These are phyloP conservation scores for Alternaria sp. DNA, from an alignment of 2,329 filamentous ascomycete species.

Conservation along the genomic window DNA sequence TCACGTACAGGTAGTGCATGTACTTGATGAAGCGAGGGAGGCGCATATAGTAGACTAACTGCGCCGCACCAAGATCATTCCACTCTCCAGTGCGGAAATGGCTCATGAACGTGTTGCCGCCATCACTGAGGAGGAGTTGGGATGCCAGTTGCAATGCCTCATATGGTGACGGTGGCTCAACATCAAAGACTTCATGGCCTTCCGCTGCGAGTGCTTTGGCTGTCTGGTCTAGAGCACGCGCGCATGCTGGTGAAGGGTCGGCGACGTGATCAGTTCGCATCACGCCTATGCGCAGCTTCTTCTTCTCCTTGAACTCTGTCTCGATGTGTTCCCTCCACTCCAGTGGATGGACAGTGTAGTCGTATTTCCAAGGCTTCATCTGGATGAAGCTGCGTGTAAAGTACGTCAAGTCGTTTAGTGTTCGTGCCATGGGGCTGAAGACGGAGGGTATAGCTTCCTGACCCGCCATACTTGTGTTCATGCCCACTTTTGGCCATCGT, in stretches of 20 bases:
- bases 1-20: slow-evolving; percentile 89
- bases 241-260: slow-evolving; percentile 84
- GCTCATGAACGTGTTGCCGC: slow-evolving; percentile 79
- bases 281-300: slow-evolving; percentile 75
- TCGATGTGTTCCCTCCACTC: slow-evolving; percentile 73
- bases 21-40: slow-evolving; percentile 79
- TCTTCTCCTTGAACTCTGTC: slow-evolving; percentile 67
- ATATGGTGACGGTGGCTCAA: slow-evolving; percentile 73
- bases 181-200: slow-evolving; percentile 77
- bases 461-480: slow-evolving; percentile 87
- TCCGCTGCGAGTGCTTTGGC: slow-evolving; percentile 72
- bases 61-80: slow-evolving; percentile 78
- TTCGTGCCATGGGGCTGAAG: slow-evolving; percentile 91
- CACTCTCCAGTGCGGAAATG: slow-evolving; percentile 80
- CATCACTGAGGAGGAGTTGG: slow-evolving; percentile 84
- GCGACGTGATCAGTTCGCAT: slow-evolving; percentile 83
- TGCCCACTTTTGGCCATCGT: slow-evolving; percentile 85
- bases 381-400: slow-evolving; percentile 80
- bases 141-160: slow-evolving; percentile 79
- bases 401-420: slow-evolving; percentile 81
- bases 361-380: slow-evolving; percentile 90
- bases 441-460: slow-evolving; percentile 90
- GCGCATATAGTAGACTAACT: slow-evolving; percentile 77
- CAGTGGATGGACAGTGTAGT: slow-evolving; percentile 85
- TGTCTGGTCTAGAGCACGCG: slow-evolving; percentile 75